Conservation (phyloP, 441 rosid genomes). For the Erysimum cheiri region DNA sequence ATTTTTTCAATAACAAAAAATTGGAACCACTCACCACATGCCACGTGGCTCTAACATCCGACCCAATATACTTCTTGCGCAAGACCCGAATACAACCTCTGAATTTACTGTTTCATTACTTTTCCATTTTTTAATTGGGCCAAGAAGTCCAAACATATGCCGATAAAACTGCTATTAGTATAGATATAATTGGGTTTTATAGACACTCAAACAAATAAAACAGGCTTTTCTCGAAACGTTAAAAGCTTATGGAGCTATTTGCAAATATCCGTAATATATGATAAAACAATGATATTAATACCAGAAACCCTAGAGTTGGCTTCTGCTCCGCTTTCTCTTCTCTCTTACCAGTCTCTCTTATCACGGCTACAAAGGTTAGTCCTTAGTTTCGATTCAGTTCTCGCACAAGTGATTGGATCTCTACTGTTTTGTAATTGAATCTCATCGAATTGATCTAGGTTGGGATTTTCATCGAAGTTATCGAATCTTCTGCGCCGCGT, state of each 20-base stretch:
- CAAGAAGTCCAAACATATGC: no score
- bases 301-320: conserved; percentile 39
- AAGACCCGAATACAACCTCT: no score
- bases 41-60: no score
- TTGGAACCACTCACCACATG: no score
- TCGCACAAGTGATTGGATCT: conserved; percentile 26
- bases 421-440: conserved; percentile 12
- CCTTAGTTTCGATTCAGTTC: neutral
- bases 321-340: conserved; percentile 8
- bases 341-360: conserved; percentile 4
- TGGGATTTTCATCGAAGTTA: conserved; percentile 1
- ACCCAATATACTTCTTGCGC: no score
- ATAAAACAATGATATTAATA: conserved; percentile 40
- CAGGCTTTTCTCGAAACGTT: neutral
- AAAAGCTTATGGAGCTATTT: neutral
- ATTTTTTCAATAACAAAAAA: no score
- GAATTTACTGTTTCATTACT: no score
- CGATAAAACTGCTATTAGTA: no score
- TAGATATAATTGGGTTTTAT: conserved; percentile 1
- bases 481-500: conserved; percentile 32
- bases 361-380: conserved; percentile 45
- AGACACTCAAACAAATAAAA: neutral
- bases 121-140: no score
- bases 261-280: conserved; percentile 31
- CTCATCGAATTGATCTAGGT: conserved; percentile 23